A percentile compares a stretch with the other conserved stretches of the same genome.
Conservation (phyloP, 2,329 filamentous ascomycete species). For the Claviceps pazoutovae region DNA sequence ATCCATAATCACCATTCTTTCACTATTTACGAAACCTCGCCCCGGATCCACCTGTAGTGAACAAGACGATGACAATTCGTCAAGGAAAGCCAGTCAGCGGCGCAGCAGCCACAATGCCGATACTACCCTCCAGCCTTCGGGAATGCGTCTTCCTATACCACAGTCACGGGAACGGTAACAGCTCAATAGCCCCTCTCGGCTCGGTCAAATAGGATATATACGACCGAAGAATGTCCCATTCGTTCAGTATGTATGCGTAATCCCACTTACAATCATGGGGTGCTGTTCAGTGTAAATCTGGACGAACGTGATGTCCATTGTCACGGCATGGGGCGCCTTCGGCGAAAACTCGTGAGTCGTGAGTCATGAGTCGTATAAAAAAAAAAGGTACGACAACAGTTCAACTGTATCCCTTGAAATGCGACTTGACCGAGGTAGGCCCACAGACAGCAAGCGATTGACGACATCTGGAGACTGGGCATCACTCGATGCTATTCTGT, state of each 20-base stretch:
- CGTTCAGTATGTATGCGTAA: conserved; percentile 11
- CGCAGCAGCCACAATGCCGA: conserved; percentile 4
- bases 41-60: not conserved
- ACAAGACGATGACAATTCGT: not conserved
- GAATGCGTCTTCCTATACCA: not conserved
- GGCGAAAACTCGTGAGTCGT: not conserved
- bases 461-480: not conserved
- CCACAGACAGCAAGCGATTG: not conserved
- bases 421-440: not conserved
- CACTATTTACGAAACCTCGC: no score
- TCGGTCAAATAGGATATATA: conserved; percentile 14
- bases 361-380: not conserved
- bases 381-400: not conserved
- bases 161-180: not conserved
- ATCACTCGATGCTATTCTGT: not conserved
- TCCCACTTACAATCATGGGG: conserved; percentile 1
- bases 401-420: not conserved
- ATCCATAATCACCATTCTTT: no score
- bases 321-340: not conserved
- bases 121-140: not conserved
- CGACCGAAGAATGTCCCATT: conserved; percentile 22
- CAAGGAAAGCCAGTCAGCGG: not conserved
- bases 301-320: not conserved
- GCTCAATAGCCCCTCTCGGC: conserved; percentile 3
- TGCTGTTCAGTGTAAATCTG: not conserved